These are phyloP conservation scores for Zymoseptoria ardabiliae DNA, from an alignment of 2,329 filamentous ascomycete genomes.

Conservation along the genomic window DNA sequence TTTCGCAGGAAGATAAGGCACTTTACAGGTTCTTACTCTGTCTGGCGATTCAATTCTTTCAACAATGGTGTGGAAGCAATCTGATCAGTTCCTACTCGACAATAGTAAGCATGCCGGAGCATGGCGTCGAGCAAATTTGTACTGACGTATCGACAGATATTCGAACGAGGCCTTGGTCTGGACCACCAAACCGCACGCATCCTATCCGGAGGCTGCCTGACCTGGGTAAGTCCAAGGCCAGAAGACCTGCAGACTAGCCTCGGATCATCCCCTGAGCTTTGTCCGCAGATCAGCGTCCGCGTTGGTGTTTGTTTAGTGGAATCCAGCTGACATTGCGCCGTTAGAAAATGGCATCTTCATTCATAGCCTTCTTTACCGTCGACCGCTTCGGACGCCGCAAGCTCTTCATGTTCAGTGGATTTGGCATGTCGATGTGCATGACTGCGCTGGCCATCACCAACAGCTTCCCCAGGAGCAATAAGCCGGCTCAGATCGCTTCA, in stretches of 20 bases:
- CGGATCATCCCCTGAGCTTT: too few relatives aligned
- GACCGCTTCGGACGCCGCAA: constrained; percentile 44
- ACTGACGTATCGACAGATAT: constrained; percentile 9
- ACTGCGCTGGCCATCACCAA: constrained; percentile 46
- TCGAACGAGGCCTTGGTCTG: constrained; percentile 31
- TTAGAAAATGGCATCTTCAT: too few relatives aligned
- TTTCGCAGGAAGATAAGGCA: constrained; percentile 37
- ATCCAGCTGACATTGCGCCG: not conserved
- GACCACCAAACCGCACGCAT: constrained; percentile 34
- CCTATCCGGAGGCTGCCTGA: constrained; percentile 44
- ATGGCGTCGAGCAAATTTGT: not conserved
- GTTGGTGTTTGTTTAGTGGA: too few relatives aligned
- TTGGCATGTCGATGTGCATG: constrained; percentile 51
- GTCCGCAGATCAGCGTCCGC: too few relatives aligned
- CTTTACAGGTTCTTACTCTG: constrained; percentile 45
- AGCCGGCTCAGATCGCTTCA: constrained; percentile 43
- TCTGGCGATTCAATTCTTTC: constrained; percentile 44
- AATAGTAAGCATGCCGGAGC: not conserved
- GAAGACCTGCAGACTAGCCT: not conserved
- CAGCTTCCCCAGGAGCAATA: constrained; percentile 41
- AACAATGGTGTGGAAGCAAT: constrained; percentile 45
- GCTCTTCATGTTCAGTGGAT: constrained; percentile 47
- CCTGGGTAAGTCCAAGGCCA: constrained; percentile 28
- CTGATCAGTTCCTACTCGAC: constrained; percentile 25
- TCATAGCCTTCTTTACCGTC: constrained; percentile 43